Conservation (phyloP, 2,329 filamentous ascomycete genomes). For the Cladosporium sp. region DNA sequence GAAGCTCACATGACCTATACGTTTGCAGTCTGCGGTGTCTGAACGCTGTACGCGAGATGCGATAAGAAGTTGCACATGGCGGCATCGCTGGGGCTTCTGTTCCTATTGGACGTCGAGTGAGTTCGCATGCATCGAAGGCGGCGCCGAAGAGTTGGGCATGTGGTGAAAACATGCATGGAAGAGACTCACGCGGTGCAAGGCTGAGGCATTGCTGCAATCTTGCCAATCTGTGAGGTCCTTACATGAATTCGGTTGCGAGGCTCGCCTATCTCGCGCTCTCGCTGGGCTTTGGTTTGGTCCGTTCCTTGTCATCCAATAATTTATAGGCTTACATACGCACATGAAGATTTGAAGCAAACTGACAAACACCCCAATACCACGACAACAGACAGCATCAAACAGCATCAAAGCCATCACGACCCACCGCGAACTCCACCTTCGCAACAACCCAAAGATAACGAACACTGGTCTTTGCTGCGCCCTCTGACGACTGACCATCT, state of each 20-base stretch:
- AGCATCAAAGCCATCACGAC: not conserved
- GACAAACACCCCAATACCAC: too few relatives aligned
- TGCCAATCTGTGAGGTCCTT: not conserved
- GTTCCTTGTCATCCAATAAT: not conserved
- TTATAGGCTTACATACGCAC: not conserved
- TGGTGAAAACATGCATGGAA: constrained; percentile 1
- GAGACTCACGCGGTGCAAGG: not conserved
- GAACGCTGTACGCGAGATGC: not conserved
- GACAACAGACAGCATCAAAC: not conserved
- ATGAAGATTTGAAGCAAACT: not conserved
- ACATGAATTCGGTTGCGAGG: not conserved
- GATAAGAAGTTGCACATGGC: not conserved
- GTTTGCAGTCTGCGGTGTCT: not conserved
- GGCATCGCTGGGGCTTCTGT: not conserved
- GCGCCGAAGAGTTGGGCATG: not conserved
- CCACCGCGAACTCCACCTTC: not conserved
- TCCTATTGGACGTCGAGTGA: not conserved
- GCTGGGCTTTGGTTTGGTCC: not conserved
- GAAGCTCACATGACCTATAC: constrained; percentile 6
- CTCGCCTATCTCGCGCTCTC: not conserved
- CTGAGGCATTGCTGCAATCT: not conserved
- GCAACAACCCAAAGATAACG: too few relatives aligned
- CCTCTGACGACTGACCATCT: constrained; percentile 4
- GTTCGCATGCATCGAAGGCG: not conserved
- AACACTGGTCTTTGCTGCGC: not conserved